phyloP scores from a whole-genome alignment of 306 rosid species.

The Glycine soja region DNA sequence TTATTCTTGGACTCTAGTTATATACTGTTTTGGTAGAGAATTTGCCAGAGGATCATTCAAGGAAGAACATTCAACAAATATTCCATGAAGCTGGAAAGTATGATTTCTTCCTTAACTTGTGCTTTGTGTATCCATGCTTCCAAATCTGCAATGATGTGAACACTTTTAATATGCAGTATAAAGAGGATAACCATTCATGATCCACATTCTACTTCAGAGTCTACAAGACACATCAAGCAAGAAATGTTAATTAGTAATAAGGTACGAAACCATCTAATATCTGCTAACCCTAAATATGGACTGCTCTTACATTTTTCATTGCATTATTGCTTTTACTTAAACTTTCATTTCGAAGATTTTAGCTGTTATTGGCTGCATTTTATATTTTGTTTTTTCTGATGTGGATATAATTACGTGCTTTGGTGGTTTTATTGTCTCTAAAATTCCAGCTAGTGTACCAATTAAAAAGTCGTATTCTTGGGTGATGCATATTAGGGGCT shows the following conservation, averaged over 20 bases:
- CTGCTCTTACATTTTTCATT: slow-evolving; percentile 22
- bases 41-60: slow-evolving; percentile 87
- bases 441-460: slow-evolving; percentile 12
- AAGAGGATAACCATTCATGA: slow-evolving; percentile 65
- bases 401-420: slow-evolving; percentile 23
- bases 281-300: slow-evolving; percentile 19
- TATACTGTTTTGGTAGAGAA: slow-evolving; percentile 94
- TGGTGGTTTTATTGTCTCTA: slow-evolving; percentile 18
- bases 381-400: not conserved
- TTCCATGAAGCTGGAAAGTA: slow-evolving; percentile 93
- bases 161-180: slow-evolving; percentile 63
- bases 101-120: slow-evolving; percentile 30
- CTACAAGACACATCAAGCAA: slow-evolving; percentile 64
- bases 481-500: slow-evolving; percentile 1
- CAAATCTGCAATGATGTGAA: slow-evolving; percentile 30
- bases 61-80: slow-evolving; percentile 73
- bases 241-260: slow-evolving; percentile 66
- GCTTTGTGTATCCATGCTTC: slow-evolving; percentile 26
- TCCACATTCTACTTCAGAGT: slow-evolving; percentile 62
- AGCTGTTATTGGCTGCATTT: slow-evolving; percentile 1
- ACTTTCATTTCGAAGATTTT: slow-evolving; percentile 24
- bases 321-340: slow-evolving; percentile 29
- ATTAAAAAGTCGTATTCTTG: slow-evolving; percentile 1
- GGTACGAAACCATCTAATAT: slow-evolving; percentile 55
- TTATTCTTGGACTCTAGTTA: slow-evolving; percentile 71